Base-by-base conservation (phyloP, 2,329 filamentous ascomycete species). In the Hortaea sp. region DNA sequence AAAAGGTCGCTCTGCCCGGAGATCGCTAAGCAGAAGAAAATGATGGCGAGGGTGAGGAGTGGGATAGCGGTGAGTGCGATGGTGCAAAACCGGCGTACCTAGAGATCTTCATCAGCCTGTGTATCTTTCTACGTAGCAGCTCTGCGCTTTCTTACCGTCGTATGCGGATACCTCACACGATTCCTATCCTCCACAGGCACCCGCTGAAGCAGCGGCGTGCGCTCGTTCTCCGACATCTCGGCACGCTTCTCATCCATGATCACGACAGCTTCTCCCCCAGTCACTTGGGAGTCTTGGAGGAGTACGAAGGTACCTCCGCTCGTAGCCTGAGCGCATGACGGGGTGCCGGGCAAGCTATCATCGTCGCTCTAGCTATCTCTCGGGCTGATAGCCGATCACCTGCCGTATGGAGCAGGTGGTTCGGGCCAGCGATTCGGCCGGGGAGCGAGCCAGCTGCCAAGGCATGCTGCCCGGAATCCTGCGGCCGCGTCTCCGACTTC, bases 191-290 rank as follows among this genome's bases (percentile, higher is more conserved):
- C 71, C 55, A 82, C 70, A 12, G 61, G 73, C 49, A 85, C 77
- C 43, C 76, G 80, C 57, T 79, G 73, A 51, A 87, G 75, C 56
- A 88, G 73, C 48, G 84, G 83, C 43, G 81, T 84, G 47, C 70
- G 71, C 69, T 87, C 82, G 62, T 70, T 63, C 31, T 65, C 57
- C 7, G 67, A 58, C 69, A 71, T 72, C 52, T 47, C 61, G 50
- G 10, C 40, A 29, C 29, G 32, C 39, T 48, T 48, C 35, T 47
- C 47, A 28, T 44, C 46, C 47, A 46, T 49, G 9, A 35, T 35
- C 32, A 35, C n/a, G 9, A 35, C 20, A 20, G 20, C 20, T 20
- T 20, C 20, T 20, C 20, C 20, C 20, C 20, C 20, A 20, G 20
- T 4, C 2, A 20, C 20, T 20, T 20, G 20, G 20, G 4, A 20